These are phyloP conservation scores for Hibiscus mutabilis DNA, from an alignment of 345 rosid genomes.

Conservation along the genomic window DNA sequence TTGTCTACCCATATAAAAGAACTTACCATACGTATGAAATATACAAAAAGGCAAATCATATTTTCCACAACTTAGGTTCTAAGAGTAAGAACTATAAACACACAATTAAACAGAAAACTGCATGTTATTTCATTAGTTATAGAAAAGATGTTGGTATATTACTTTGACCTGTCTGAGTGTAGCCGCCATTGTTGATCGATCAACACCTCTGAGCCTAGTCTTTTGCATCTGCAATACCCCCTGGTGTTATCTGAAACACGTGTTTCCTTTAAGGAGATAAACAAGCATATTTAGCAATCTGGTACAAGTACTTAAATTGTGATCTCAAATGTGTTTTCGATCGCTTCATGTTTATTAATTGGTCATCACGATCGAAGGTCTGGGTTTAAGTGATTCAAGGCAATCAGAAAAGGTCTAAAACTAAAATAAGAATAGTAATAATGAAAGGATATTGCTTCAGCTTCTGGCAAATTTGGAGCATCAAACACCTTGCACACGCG, in stretches of 20 bases:
- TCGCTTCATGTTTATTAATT: neutral
- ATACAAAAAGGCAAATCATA: neutral
- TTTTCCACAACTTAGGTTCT: neutral
- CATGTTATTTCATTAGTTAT: neutral
- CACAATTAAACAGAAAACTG: neutral
- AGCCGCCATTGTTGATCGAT: neutral
- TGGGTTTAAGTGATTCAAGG: neutral
- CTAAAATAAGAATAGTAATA: neutral
- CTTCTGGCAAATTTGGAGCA: constrained; percentile 64
- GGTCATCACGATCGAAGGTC: neutral
- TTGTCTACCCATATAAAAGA: neutral
- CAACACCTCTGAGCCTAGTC: constrained; percentile 30
- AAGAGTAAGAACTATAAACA: neutral
- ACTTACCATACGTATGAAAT: neutral
- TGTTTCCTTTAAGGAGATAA: constrained; percentile 42
- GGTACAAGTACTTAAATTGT: neutral
- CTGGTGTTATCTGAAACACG: constrained; percentile 76
- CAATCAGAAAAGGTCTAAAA: neutral
- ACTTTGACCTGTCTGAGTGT: neutral
- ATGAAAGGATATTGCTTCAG: constrained; percentile 84
- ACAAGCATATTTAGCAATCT: neutral
- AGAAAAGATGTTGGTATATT: neutral
- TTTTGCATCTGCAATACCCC: constrained; percentile 84
- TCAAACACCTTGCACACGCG: constrained; percentile 85
- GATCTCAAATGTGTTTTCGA: neutral